Conservation (phyloP, 139 green algal species). For the Closterium sp. region DNA sequence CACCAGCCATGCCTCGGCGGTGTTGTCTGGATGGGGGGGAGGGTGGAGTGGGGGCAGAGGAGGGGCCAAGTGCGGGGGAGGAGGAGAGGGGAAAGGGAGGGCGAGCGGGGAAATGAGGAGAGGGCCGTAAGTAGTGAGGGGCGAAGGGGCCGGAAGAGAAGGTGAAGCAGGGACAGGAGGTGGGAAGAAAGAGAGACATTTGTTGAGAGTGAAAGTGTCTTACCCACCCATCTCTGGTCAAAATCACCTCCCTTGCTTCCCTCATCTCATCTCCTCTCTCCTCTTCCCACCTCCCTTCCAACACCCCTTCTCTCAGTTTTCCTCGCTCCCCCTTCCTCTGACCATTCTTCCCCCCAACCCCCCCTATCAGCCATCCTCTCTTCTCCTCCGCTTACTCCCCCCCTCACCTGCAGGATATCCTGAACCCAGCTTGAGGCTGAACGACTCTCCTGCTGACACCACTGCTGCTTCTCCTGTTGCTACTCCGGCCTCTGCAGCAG, state of each 20-base stretch:
- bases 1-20: neutral
- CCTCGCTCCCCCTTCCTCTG: neutral
- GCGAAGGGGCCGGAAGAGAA: no score
- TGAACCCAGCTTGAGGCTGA: conserved; percentile 4
- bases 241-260: neutral
- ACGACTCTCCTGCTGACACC: neutral
- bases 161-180: neutral
- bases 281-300: neutral
- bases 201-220: neutral
- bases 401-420: conserved; percentile 27
- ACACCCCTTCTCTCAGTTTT: neutral
- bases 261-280: neutral
- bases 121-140: no score
- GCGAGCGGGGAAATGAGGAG: neutral
- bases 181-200: neutral
- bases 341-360: neutral
- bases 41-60: neutral
- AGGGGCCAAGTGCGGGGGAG: neutral
- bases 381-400: neutral
- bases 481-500: neutral
- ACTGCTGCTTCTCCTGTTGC: neutral
- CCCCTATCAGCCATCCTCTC: neutral
- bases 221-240: neutral
- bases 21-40: neutral
- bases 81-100: neutral